A percentile compares a stretch with the other conserved stretches of the same genome.
Conservation (phyloP, 441 rosid genomes). For the Mallotus repandus region DNA sequence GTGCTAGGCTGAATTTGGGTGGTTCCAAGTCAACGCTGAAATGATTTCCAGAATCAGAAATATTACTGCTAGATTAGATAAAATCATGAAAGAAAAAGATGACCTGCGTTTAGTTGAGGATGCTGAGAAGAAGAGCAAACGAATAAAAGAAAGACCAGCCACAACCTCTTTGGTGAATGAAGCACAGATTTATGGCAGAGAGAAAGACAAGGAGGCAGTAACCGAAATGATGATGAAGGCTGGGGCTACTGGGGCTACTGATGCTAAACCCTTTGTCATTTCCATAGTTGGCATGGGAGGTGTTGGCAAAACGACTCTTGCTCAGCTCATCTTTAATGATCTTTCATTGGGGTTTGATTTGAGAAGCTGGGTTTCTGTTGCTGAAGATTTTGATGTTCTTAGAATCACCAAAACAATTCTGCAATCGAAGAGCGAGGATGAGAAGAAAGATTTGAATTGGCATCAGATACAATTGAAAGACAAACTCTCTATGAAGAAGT, state of each 20-base stretch:
- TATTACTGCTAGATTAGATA: not conserved
- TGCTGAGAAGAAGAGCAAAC: not conserved
- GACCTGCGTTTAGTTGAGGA: not conserved
- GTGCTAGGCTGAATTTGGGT: not conserved
- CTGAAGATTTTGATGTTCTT: no score
- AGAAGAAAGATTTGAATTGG: not conserved
- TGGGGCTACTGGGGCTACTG: no score
- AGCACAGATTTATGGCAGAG: no score
- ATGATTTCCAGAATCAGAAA: not conserved
- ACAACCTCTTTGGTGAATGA: not conserved
- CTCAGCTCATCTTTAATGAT: no score
- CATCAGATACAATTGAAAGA: conserved; percentile 22
- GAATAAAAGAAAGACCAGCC: not conserved
- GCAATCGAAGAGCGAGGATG: not conserved
- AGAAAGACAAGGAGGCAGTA: no score
- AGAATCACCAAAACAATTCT: no score
- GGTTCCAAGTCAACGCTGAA: not conserved
- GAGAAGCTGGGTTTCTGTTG: no score
- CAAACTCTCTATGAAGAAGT: not conserved
- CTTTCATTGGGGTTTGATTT: no score
- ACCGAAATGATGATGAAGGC: no score
- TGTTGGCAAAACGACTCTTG: conserved; percentile 4
- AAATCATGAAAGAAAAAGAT: not conserved
- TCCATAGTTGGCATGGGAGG: no score
- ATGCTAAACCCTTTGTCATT: no score